Evolutionary conservation across 2,329 filamentous ascomycete species (phyloP).

Genomic region (Botrytis elliptica): DNA sequence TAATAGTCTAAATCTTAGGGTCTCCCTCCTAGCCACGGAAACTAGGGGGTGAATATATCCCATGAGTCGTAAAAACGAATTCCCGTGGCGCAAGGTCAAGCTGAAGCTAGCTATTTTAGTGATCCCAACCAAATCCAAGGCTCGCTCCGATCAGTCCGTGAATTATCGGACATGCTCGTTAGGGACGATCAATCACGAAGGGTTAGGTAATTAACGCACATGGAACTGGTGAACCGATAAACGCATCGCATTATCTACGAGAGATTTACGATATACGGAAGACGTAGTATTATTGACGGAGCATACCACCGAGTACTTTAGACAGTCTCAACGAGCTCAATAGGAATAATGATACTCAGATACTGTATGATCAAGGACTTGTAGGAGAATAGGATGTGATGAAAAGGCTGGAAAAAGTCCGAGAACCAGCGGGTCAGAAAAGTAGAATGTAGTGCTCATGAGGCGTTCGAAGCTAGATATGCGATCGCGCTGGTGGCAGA

Average conservation of each 20-base stretch:
- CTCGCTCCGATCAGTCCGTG: background rate
- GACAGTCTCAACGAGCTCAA: background rate
- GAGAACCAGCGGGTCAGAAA: background rate
- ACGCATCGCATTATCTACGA: background rate
- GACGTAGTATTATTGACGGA: background rate
- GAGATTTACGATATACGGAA: background rate
- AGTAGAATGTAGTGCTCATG: conserved; percentile 2
- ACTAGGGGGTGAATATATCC: background rate
- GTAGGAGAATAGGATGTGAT: background rate
- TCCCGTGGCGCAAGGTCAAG: background rate
- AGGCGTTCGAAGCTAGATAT: conserved; percentile 15
- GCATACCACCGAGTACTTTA: background rate
- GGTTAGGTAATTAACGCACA: background rate
- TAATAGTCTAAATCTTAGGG: background rate
- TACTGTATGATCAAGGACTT: background rate
- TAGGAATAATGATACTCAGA: background rate
- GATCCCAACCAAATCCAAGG: background rate
- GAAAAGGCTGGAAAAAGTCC: background rate
- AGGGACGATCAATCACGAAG: background rate
- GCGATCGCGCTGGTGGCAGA: conserved; percentile 18
- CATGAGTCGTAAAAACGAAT: conserved; percentile 1
- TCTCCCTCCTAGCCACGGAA: background rate
- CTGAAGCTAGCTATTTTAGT: background rate
- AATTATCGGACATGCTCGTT: background rate
- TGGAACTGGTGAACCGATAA: background rate